Conservation (phyloP, 2,329 filamentous ascomycete genomes). For the Myriosclerotinia curreyana region DNA sequence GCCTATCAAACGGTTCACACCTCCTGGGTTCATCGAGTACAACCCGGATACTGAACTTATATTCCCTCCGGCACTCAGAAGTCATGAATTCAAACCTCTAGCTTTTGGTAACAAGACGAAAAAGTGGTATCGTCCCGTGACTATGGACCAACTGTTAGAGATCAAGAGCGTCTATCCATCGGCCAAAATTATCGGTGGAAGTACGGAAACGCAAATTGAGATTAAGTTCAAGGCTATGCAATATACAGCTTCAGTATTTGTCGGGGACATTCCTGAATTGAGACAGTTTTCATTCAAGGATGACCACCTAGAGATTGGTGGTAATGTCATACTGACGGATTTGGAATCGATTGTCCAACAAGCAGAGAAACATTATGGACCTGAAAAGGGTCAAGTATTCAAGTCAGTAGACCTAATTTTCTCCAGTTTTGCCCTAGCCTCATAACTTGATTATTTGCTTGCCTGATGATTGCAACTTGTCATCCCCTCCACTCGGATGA, state of each 20-base stretch:
- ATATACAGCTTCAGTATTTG: conserved; percentile 85
- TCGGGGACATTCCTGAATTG: conserved; percentile 89
- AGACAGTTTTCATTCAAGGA: conserved; percentile 77
- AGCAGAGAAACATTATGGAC: conserved; percentile 76
- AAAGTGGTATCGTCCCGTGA: conserved; percentile 88
- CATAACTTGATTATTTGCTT: neutral
- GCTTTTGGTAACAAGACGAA: conserved; percentile 94
- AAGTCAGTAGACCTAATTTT: conserved; percentile 37
- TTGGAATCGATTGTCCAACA: conserved; percentile 80
- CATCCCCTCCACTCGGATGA: neutral
- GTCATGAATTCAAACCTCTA: conserved; percentile 76
- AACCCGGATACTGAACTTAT: conserved; percentile 92
- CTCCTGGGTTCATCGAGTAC: conserved; percentile 91
- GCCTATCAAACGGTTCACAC: conserved; percentile 68
- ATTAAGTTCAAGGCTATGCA: conserved; percentile 96
- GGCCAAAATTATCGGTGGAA: conserved; percentile 93
- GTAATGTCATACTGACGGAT: conserved; percentile 89
- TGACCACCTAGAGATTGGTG: conserved; percentile 84
- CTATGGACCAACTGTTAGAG: conserved; percentile 79
- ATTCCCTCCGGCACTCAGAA: conserved; percentile 81
- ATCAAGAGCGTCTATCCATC: conserved; percentile 84
- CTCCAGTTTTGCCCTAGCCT: too few species aligned
- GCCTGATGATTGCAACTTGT: neutral
- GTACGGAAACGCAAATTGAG: conserved; percentile 96
- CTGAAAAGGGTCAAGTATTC: conserved; percentile 65